Evolutionary conservation across 2,329 filamentous ascomycete genomes (phyloP), one percentile per base, ranked within the genome.

Genomic region (Myriosclerotinia duriaeana): DNA sequence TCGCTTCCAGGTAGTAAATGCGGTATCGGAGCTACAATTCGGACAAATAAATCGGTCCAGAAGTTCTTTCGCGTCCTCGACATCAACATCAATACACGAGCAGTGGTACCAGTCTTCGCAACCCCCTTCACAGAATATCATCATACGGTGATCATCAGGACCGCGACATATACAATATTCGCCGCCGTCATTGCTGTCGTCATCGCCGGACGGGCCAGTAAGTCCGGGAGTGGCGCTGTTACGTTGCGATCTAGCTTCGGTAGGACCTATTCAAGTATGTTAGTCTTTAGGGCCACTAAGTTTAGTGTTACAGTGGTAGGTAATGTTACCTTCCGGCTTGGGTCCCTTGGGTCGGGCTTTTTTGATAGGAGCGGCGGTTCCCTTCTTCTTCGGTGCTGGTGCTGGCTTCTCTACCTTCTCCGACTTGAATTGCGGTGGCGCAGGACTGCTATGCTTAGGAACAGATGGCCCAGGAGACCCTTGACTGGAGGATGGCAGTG

Each of bases 91-190:
- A 48, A 77, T 69, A 48, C 75, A 77, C 17, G 71, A 71, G 64
- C 73, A 75, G 62, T 77, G 75, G 58, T 74, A 77, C 75, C 75
- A 77, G 53, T 76, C 75, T 38, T 75, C 68, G 53, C 75, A 77
- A 26, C 71, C 72, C 12, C 74, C 74, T 54, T 76, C 75, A 56
- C 74, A 77, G 36, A 71, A 71, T 11, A 76, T 72, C 74, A 77
- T 77, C 73, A 75, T 75, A 9, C 73, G 70, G 65, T 75, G 73
- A 70, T 77, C 74, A 64, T 76, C 74, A 50, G 73, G 73, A 52
- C 73, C 72, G 53, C 75, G 72, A 64, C 75, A 77, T 30, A 75
- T 69, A 54, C 75, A 77, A 54, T 77, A 77, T 67, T 73, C 73
- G 34, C 71, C 71, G 34, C 74, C 74, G 69, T 75, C 73, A 64